phyloP scores from a whole-genome alignment of 2,329 filamentous ascomycete species.

The Didymellaceae sp. region DNA sequence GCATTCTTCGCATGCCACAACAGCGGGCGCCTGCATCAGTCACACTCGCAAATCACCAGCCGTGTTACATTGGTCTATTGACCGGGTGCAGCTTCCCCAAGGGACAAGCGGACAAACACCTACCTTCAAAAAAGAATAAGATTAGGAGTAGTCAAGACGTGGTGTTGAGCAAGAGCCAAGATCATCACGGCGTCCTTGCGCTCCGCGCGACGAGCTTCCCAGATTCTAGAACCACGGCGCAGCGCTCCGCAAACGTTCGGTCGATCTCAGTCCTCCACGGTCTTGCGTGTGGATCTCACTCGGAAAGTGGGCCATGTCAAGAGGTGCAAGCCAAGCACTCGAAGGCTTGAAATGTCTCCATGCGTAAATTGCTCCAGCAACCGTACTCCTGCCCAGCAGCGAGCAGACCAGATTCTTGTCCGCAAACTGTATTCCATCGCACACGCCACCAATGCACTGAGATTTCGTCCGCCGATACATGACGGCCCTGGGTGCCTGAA shows the following conservation, averaged over 20 bases:
- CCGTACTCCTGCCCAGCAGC: background rate
- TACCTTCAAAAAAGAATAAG: background rate
- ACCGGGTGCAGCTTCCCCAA: conserved; percentile 4
- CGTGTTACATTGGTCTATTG: background rate
- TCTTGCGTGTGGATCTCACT: conserved; percentile 5
- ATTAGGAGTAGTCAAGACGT: conserved; percentile 2
- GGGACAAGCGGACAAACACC: background rate
- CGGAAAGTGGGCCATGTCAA: conserved; percentile 10
- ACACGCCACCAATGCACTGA: conserved; percentile 2
- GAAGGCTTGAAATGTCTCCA: conserved; percentile 9
- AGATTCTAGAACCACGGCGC: background rate
- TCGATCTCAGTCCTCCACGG: background rate
- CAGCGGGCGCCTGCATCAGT: background rate
- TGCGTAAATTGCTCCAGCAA: background rate
- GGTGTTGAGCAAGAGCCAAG: conserved; percentile 13
- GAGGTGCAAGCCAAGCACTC: conserved; percentile 7
- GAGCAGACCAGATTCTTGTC: background rate
- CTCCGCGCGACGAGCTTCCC: conserved; percentile 1
- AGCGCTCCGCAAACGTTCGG: conserved; percentile 4
- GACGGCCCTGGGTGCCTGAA: conserved; percentile 13
- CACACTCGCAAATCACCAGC: conserved; percentile 4
- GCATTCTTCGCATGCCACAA: conserved; percentile 5
- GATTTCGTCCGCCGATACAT: conserved; percentile 13
- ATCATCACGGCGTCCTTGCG: conserved; percentile 7
- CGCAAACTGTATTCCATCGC: background rate